Evolutionary conservation across 2,329 filamentous ascomycete species (phyloP).

Genomic region (Zasmidium angulare): DNA sequence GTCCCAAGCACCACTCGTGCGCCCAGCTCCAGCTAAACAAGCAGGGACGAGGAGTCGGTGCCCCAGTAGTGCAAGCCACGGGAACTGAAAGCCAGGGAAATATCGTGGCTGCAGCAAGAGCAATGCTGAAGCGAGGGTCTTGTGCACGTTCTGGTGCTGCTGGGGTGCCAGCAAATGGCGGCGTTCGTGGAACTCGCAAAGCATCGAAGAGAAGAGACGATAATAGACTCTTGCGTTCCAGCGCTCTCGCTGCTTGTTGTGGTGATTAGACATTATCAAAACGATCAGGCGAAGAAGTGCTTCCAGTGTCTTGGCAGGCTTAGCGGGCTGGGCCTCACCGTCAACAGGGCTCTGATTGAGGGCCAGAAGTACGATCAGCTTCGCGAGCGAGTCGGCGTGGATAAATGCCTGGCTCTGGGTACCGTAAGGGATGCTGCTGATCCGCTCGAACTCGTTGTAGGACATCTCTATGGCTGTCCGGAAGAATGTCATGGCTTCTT

Average conservation of each 20-base stretch:
- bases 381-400: slow-evolving; percentile 77
- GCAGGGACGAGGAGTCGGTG: slow-evolving; percentile 82
- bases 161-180: slow-evolving; percentile 26
- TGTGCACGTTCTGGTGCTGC: slow-evolving; percentile 60
- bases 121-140: slow-evolving; percentile 70
- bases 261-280: slow-evolving; percentile 81
- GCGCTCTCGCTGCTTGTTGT: slow-evolving; percentile 73
- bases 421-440: slow-evolving; percentile 59
- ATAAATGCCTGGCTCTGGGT: slow-evolving; percentile 61
- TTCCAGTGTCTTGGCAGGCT: slow-evolving; percentile 69
- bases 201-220: slow-evolving; percentile 78
- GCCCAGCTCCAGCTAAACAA: slow-evolving; percentile 58
- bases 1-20: slow-evolving; percentile 63
- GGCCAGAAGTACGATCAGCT: slow-evolving; percentile 74
- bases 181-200: slow-evolving; percentile 64
- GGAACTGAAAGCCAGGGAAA: slow-evolving; percentile 80
- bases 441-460: slow-evolving; percentile 73
- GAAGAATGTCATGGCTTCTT: slow-evolving; percentile 78
- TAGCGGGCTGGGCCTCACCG: slow-evolving; percentile 60
- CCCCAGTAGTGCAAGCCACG: slow-evolving; percentile 78
- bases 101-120: slow-evolving; percentile 71
- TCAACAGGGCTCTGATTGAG: slow-evolving; percentile 66
- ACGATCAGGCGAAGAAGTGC: slow-evolving; percentile 75
- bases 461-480: slow-evolving; percentile 78
- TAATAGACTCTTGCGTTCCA: slow-evolving; percentile 91